These are phyloP conservation scores for Wilhelminamyces savonicus DNA, from an alignment of 805 yeast species.

Conservation along the genomic window DNA sequence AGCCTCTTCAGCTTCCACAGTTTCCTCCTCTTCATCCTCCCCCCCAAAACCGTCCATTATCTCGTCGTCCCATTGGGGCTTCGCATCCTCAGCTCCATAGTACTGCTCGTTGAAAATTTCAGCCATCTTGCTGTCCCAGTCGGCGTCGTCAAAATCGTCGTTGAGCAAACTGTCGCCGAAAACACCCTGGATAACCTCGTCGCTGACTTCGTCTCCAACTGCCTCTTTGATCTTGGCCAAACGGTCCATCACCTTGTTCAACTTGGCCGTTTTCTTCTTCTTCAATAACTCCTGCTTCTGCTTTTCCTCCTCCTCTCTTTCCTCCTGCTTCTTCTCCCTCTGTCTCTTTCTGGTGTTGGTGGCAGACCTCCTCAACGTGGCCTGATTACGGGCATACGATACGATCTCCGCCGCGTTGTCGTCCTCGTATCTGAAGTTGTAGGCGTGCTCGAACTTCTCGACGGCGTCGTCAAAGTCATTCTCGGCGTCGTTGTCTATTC, in stretches of 20 bases:
- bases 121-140: slow-evolving; percentile 85
- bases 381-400: slow-evolving; percentile 91
- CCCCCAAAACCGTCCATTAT: slow-evolving; percentile 11
- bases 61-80: slow-evolving; percentile 62
- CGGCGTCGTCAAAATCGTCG: slow-evolving; percentile 83
- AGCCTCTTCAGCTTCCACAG: slow-evolving; percentile 8
- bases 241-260: slow-evolving; percentile 72
- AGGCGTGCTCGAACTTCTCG: slow-evolving; percentile 85
- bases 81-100: slow-evolving; percentile 45
- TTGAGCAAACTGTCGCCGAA: slow-evolving; percentile 73
- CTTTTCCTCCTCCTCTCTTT: slow-evolving; percentile 43
- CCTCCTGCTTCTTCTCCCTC: slow-evolving; percentile 64
- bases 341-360: slow-evolving; percentile 71
- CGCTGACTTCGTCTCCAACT: slow-evolving; percentile 58
- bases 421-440: slow-evolving; percentile 92
- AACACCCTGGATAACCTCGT: slow-evolving; percentile 53
- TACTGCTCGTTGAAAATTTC: slow-evolving; percentile 82
- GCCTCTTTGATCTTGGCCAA: slow-evolving; percentile 58
- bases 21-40: slow-evolving; percentile 13
- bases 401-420: slow-evolving; percentile 86
- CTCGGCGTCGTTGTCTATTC: slow-evolving; percentile 53
- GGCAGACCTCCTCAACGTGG: slow-evolving; percentile 79
- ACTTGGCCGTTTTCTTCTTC: slow-evolving; percentile 68
- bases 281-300: slow-evolving; percentile 56
- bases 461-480: slow-evolving; percentile 90